These are phyloP conservation scores for Podospora tetraspora DNA, from an alignment of 495 filamentous ascomycete genomes.

Conservation along the genomic window DNA sequence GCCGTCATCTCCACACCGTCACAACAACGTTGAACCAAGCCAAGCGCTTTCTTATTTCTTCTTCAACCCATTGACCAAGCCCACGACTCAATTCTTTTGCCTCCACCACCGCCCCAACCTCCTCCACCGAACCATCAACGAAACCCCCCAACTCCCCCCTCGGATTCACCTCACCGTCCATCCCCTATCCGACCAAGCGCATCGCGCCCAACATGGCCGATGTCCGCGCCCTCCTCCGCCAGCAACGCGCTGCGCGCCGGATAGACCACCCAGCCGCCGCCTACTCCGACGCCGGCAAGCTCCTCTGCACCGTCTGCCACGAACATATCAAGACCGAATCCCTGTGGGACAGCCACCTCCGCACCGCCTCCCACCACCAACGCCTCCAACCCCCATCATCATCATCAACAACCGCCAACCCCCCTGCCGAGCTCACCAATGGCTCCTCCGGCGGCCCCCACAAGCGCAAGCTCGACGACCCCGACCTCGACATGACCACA, in stretches of 20 bases:
- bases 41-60: neutral
- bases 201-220: slow-evolving; percentile 60
- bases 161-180: neutral
- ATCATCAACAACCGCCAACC: slow-evolving; percentile 13
- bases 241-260: slow-evolving; percentile 71
- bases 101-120: neutral
- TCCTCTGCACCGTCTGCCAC: slow-evolving; percentile 56
- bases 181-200: neutral
- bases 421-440: neutral
- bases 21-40: neutral
- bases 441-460: slow-evolving; percentile 4
- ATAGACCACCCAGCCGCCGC: slow-evolving; percentile 57
- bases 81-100: neutral
- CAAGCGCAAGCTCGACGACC: slow-evolving; percentile 41
- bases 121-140: neutral
- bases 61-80: slow-evolving; percentile 5
- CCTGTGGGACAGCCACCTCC: slow-evolving; percentile 55
- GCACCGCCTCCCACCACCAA: slow-evolving; percentile 43
- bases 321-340: slow-evolving; percentile 56
- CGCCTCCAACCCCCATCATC: slow-evolving; percentile 27
- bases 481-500: slow-evolving; percentile 31
- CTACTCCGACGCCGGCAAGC: slow-evolving; percentile 55
- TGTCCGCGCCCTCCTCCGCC: slow-evolving; percentile 73
- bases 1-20: slow-evolving; percentile 4
- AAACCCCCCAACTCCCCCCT: neutral